Percentiles rank a stretch among this genome's conserved stretches.
Evolutionary conservation across 345 rosid genomes (phyloP).

Genomic region (Euphorbia tirucalli): DNA sequence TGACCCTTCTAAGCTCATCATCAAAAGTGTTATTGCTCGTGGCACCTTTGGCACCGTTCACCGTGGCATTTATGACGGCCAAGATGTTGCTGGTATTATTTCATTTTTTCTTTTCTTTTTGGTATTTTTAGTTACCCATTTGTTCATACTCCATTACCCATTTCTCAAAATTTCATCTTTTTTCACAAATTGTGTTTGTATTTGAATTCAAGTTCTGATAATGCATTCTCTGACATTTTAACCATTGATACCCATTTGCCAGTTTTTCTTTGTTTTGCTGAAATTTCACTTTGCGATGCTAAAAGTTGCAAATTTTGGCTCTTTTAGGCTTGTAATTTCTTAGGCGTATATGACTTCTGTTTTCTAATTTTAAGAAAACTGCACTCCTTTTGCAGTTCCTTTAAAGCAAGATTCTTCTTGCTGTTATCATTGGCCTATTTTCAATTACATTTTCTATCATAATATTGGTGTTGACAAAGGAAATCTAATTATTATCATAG

Average conservation of each 20-base stretch:
- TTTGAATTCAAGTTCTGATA: background rate
- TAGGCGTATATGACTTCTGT: too few species aligned
- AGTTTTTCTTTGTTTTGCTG: background rate
- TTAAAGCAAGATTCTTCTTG: background rate
- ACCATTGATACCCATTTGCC: constrained; percentile 9
- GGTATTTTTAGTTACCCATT: background rate
- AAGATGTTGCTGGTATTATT: constrained; percentile 35
- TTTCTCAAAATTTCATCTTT: background rate
- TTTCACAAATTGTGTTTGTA: background rate
- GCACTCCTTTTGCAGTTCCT: background rate
- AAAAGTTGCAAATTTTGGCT: constrained; percentile 12
- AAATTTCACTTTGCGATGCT: background rate
- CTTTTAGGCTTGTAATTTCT: too few species aligned
- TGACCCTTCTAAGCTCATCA: constrained; percentile 30
- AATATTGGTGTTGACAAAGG: background rate
- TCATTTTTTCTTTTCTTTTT: background rate
- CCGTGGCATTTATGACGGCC: constrained; percentile 37
- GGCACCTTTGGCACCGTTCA: constrained; percentile 36
- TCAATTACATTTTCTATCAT: background rate
- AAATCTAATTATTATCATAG: background rate
- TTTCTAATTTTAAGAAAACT: too few species aligned
- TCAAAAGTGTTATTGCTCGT: constrained; percentile 32
- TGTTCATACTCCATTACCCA: background rate
- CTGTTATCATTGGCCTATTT: background rate
- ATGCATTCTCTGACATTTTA: too few species aligned